Evolutionary conservation across 164 flowering plant species (phyloP).

Genomic region (Magnolia kwangsiensis): DNA sequence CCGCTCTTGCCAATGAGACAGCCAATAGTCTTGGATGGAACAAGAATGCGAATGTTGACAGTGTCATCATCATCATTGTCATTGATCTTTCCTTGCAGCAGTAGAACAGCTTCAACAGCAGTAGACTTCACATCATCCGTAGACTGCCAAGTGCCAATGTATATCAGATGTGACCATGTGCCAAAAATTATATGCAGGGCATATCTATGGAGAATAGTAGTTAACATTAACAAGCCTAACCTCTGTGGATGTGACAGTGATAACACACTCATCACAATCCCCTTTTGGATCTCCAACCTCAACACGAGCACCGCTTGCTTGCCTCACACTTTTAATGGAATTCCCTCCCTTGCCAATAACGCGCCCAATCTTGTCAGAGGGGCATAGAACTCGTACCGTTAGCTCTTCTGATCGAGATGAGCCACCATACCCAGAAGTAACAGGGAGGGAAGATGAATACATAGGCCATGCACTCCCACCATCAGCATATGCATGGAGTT

Average conservation of each 20-base stretch:
- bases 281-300: constrained; percentile 81
- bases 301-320: constrained; percentile 83
- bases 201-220: background rate
- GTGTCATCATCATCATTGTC: constrained; percentile 64
- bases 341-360: constrained; percentile 92
- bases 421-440: constrained; percentile 62
- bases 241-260: constrained; percentile 73
- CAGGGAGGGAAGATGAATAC: constrained; percentile 66
- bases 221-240: constrained; percentile 27
- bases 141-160: constrained; percentile 40
- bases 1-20: constrained; percentile 94
- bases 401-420: constrained; percentile 66
- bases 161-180: background rate
- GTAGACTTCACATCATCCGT: constrained; percentile 74
- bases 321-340: constrained; percentile 77
- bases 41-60: constrained; percentile 60
- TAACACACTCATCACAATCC: constrained; percentile 60
- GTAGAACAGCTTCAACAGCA: constrained; percentile 88
- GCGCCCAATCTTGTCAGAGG: constrained; percentile 83
- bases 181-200: background rate
- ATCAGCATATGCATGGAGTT: constrained; percentile 63
- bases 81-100: constrained; percentile 88
- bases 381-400: constrained; percentile 64
- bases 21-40: constrained; percentile 84
- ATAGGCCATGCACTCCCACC: constrained; percentile 64